Percentiles rank a stretch among this genome's conserved stretches.
Conservation (phyloP, 768 basidiomycete species). For the Bullera alba region DNA sequence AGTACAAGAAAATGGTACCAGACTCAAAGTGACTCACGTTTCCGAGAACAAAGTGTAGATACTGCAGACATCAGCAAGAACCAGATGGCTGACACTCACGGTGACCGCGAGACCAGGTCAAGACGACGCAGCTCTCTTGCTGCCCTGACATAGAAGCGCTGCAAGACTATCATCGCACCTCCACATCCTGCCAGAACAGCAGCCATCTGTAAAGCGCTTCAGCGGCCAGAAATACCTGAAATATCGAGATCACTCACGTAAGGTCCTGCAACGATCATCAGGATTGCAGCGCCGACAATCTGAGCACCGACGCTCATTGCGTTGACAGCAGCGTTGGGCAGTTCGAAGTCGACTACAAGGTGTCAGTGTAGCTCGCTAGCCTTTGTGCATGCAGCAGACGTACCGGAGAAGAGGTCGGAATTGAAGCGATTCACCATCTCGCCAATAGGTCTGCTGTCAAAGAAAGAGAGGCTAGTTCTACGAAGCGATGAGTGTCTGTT, state of each 20-base stretch:
- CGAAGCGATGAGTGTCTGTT: too few relatives aligned
- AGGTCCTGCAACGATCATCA: constrained; percentile 11
- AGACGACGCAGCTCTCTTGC: constrained; percentile 15
- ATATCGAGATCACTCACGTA: constrained; percentile 6
- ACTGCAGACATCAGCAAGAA: background rate
- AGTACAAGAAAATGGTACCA: background rate
- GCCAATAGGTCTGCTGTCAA: constrained; percentile 5
- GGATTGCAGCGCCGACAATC: constrained; percentile 2
- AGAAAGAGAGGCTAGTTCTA: constrained; percentile 5
- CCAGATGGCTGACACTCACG: background rate
- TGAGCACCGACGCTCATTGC: constrained; percentile 2
- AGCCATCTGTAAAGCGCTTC: constrained; percentile 7
- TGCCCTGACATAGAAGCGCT: constrained; percentile 18
- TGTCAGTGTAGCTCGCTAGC: background rate
- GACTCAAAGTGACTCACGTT: constrained; percentile 3
- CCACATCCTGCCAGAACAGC: constrained; percentile 8
- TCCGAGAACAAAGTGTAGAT: constrained; percentile 17
- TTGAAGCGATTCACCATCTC: constrained; percentile 23
- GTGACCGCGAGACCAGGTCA: constrained; percentile 11
- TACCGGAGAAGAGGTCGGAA: constrained; percentile 11
- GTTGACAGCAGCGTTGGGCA: constrained; percentile 13
- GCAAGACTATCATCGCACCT: constrained; percentile 4
- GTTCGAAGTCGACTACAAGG: constrained; percentile 7
- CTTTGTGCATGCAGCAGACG: background rate
- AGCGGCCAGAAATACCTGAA: background rate